Base-by-base conservation (phyloP, 441 rosid species). In the Eruca vesicaria region DNA sequence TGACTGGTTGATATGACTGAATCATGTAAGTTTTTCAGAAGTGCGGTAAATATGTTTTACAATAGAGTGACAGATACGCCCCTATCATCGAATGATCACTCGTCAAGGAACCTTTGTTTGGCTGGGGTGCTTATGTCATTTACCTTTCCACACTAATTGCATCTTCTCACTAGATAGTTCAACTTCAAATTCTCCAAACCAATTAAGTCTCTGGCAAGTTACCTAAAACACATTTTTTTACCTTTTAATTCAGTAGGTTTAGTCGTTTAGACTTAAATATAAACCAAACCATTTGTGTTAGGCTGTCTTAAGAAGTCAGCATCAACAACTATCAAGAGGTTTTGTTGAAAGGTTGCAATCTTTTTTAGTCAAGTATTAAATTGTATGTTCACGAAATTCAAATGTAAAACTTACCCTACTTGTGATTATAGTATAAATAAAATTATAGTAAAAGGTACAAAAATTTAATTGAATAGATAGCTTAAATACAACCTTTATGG, bases 11-110 rank as follows among this genome's bases (percentile, higher is more conserved):
- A 78, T 63, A 55, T 72, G 78, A 72, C 74, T 73, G 75, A 68
- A 56, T 78, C 63, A 56, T 61, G 73, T 52, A 78, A 78, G 71
- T 55, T 78, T 9, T 73, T 56, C 81, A 78, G 77, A 70, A 73
- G 78, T 73, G 73, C 81, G 74, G 81, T 78, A 68, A 78, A 78
- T 72, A 73, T 72, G 60, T 60, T 78, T 66, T 50, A 28, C 58
- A 20, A 0, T 15, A 7, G 2, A 68, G 59, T 63, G 62, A 78
- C 74, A 7, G 5, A 68, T 41, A 10, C 65, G 2, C 38, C 75
- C 74, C 20, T 56, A 7, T n/a, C 7, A 8, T 29, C 16, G 38
- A 20, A 3, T 61, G 20, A 36, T 29, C 29, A 52, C 38, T 4
- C 20, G 21, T 23, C 15, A 6, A 48, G 29, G 35, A 71, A 58